phyloP scores from a whole-genome alignment of 306 rosid species.

The Cercis canadensis region DNA sequence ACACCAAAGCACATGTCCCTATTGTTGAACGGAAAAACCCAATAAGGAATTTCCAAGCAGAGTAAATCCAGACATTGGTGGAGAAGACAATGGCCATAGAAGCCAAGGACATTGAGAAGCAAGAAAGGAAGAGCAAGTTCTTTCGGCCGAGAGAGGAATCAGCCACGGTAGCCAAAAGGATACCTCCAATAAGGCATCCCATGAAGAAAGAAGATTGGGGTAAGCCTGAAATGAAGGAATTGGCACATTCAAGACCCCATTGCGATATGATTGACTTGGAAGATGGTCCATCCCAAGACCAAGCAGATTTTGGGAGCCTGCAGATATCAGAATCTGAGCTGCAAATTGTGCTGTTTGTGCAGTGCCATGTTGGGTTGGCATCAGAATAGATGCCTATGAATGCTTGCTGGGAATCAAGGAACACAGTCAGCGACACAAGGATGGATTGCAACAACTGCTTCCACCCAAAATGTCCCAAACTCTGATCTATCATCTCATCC shows the following conservation, averaged over 20 bases:
- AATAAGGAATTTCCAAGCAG: slow-evolving; percentile 27
- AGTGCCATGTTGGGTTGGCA: slow-evolving; percentile 55
- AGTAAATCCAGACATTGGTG: slow-evolving; percentile 47
- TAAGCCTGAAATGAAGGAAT: slow-evolving; percentile 38
- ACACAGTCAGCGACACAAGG: slow-evolving; percentile 41
- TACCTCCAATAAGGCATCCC: slow-evolving; percentile 41
- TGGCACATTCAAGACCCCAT: slow-evolving; percentile 45
- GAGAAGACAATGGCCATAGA: slow-evolving; percentile 27
- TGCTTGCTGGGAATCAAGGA: slow-evolving; percentile 53
- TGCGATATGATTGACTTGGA: slow-evolving; percentile 49
- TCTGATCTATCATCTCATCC: background rate
- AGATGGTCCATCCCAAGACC: slow-evolving; percentile 48
- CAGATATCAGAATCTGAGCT: slow-evolving; percentile 38
- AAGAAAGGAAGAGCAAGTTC: slow-evolving; percentile 38
- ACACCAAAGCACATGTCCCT: slow-evolving; percentile 30
- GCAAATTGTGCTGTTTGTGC: slow-evolving; percentile 34
- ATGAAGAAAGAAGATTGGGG: slow-evolving; percentile 49
- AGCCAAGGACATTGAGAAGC: slow-evolving; percentile 34
- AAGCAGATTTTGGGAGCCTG: slow-evolving; percentile 37
- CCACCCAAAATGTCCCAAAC: slow-evolving; percentile 28
- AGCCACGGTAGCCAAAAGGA: slow-evolving; percentile 45
- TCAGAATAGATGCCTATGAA: slow-evolving; percentile 53
- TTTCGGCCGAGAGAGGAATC: slow-evolving; percentile 52
- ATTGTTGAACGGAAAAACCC: slow-evolving; percentile 42
- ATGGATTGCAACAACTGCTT: slow-evolving; percentile 33